Base-by-base conservation (phyloP, 2,329 filamentous ascomycete species). In the Ceratocystis ficicola region DNA sequence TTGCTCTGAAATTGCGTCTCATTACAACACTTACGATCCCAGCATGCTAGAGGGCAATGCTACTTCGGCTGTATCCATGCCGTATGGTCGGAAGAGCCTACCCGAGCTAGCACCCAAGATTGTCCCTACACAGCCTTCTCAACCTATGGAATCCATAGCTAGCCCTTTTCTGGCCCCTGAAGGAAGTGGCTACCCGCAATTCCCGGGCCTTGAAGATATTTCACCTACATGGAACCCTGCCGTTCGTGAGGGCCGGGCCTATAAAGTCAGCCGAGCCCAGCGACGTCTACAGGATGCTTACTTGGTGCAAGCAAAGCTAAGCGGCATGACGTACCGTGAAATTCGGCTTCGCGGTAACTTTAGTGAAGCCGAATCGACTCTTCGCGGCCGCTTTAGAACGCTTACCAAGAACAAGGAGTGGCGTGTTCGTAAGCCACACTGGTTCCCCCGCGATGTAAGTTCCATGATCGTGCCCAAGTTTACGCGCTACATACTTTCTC, bases 311-410 rank as follows among this genome's bases (percentile, higher is more conserved):
- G 76, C 78, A 28, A 85, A 83, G 72, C 71, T 73, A 6, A 73
- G 76, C 1, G 86, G 86, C 2, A 76, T 83, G 75, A 83, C 85
- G 0, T 90, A 89, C 74, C 81, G 79, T 65, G 79, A 87, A 67
- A 89, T 90, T 70, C 80, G 80, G 46, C 70, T 72, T 5, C 71
- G 75, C 20, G 82, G 85, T 15, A 75, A 77, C 1, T 86, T 86
- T 69, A 74, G 72, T 0, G 85, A 88, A 70, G 84, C 86, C 1
- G 87, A 89, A 74, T 88, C 86, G 10, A 91, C 88, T 0, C 77
- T 92, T 46, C 80, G 88, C 15, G 88, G 88, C 0, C 80, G 87
- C 0, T 84, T 82, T 70, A 78, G 88, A 3, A 83, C 80, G 1
- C 73, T 90, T 70, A 88, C 83, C 6, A 89, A 89, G 75, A 74